Base-by-base conservation (phyloP, 768 basidiomycete species). In the Rhizopogon rudus region DNA sequence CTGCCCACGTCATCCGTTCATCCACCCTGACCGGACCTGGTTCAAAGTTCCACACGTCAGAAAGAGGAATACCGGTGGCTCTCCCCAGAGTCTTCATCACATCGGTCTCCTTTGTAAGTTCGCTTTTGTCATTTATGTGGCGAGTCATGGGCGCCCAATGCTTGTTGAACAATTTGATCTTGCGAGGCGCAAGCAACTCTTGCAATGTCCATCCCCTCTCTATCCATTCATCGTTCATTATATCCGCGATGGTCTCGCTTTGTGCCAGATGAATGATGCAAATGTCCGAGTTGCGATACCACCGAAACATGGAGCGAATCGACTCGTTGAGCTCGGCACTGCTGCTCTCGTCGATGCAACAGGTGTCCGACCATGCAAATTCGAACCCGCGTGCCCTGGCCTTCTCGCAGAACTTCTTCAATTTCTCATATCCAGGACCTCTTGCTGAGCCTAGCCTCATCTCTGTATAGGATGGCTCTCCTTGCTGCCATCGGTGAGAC, bases 251-350 rank as follows among this genome's bases (percentile, higher is more conserved):
- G 13, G 35, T 37, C 13, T 37, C 35, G 35, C 35, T 37, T 37
- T 37, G 35, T 10, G 48, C 37, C 1, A 59, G 35, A 48, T 59
- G 50, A 4, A 51, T 49, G 16, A 51, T 17, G 42, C 59, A 60
- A 35, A 60, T 25, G n/a, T 58, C 31, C 4, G 59, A 29, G 22
- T 54, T 55, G 10, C 53, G 41, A 35, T 60, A 60, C 59, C 59
- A 60, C 33, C n/a, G 14, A 42, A 55, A 60, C 59, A 60, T 60
- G n/a, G 59, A 58, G 25, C 48, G 44, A 20, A 60, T 54, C 40
- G 59, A 54, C 37, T 60, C 59, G 6, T 46, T 35, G 20, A 58
- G 53, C 35, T 60, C 59, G 4, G 53, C 33, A 35, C 59, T 60
- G 39, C 59, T 60, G 41, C 44, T 28, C n/a, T 53, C 58, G 43